Base-by-base conservation (phyloP, 192 early-diverging fungal species). In the Coemansia sp. region DNA sequence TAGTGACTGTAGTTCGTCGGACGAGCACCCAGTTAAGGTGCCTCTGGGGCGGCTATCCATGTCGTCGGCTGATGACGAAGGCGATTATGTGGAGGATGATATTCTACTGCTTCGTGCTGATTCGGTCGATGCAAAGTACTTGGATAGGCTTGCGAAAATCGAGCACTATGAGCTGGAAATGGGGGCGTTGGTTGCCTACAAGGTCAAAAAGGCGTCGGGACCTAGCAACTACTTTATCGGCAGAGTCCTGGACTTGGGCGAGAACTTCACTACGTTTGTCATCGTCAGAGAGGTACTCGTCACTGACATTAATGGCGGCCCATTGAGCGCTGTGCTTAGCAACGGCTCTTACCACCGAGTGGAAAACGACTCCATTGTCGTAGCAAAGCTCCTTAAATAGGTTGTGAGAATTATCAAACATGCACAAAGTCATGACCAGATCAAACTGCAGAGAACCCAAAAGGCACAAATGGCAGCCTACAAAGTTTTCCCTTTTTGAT, bases 221-320 rank as follows among this genome's bases (percentile, higher is more conserved):
- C n/a, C 50, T 16, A 34, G 55, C 55, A 29, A 58, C 55, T 58
- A 33, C 31, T 58, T 58, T 58, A 29, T 58, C 34, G 55, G 55
- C 55, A 58, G 29, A 33, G 31, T 33, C 31, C 4, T 58, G 55
- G 31, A 58, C 1, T 16, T 16, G 11, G 10, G 50, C 50, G 24
- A n/a, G 5, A 6, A 52, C 8, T 29, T 16, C 55, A 22, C 13
- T 33, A 29, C 5, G 3, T 31, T 29, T 57, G 15, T 27, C 22
- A 15, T 29, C 53, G 2, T 57, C 53, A 9, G 27, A 33, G 27
- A 57, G 22, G 50, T 52, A 16, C 41, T 43, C 41, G 12, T 13
- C 15, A 43, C 41, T 43, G 41, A 43, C 1, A 11, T 43, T 11
- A 11, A 11, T 43, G 41, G 41, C 41, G 41, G 4, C 41, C 41